These are phyloP conservation scores for Glonium stellatum DNA, from an alignment of 495 filamentous ascomycete genomes.

Conservation along the genomic window DNA sequence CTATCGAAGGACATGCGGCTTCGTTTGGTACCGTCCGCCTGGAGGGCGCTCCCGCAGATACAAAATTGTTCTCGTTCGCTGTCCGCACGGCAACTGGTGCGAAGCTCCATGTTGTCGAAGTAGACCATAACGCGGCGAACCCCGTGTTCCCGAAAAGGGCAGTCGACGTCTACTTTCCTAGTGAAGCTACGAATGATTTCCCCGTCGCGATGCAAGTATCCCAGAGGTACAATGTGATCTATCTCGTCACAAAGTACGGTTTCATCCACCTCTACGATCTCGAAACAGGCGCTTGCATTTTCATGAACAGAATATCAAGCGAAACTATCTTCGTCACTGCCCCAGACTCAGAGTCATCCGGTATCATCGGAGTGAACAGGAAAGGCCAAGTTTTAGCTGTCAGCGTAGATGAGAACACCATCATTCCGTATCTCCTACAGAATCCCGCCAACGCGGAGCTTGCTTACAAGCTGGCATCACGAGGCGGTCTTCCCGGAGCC, in stretches of 20 bases:
- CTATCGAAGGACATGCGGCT: conserved; percentile 95
- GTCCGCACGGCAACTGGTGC: conserved; percentile 80
- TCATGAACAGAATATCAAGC: conserved; percentile 99
- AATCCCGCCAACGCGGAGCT: conserved; percentile 88
- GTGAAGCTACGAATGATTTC: conserved; percentile 92
- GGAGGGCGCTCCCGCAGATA: conserved; percentile 81
- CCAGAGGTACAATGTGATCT: conserved; percentile 88
- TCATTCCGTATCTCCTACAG: conserved; percentile 89
- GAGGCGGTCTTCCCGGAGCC: conserved; percentile 86
- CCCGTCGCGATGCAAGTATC: conserved; percentile 98
- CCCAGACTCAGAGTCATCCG: conserved; percentile 71
- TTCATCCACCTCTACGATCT: conserved; percentile 99
- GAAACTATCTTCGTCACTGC: conserved; percentile 97
- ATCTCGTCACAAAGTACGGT: conserved; percentile 96
- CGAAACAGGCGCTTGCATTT: conserved; percentile 93
- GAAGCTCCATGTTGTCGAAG: conserved; percentile 96
- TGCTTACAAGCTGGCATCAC: conserved; percentile 90
- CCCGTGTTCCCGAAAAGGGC: conserved; percentile 87
- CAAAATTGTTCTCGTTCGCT: conserved; percentile 94
- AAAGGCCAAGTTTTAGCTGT: conserved; percentile 95
- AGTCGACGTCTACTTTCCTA: conserved; percentile 94
- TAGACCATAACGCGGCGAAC: conserved; percentile 85
- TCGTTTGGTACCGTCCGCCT: conserved; percentile 85
- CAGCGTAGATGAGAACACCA: conserved; percentile 79
- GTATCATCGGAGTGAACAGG: conserved; percentile 91